Evolutionary conservation across 108 stramenopile genomes (phyloP), one percentile per base, ranked within the genome.

Genomic region (Cyclostephanos invisitatus): DNA sequence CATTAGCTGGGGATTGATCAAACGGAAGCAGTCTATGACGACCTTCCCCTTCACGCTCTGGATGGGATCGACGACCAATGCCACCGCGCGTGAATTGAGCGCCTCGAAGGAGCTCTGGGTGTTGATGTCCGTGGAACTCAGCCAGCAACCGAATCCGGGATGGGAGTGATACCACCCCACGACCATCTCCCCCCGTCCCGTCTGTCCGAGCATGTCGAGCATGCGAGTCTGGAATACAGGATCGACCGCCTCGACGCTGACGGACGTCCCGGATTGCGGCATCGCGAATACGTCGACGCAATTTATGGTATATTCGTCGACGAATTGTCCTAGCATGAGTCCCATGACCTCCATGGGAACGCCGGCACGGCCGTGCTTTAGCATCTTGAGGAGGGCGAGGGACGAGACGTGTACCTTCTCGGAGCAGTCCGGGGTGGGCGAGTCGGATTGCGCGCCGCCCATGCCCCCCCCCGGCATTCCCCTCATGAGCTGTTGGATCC

Each of bases 341-440:
- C 99, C 99, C 99, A 99, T 99, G 58, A 99, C 98, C 85, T 99
- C 98, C 98, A 99, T 99, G 32, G 99, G 99, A 49, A 99, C 99
- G 5, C 99, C 99, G 62, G 99, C 98, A 7, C 99, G 97, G 15
- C 99, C 99, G 82, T 99, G 99, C 79, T 99, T 99, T 59, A 99
- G 91, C 99, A 99, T 99, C 86, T 99, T 99, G 63, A 99, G 84
- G 53, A 99, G 73, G 49, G 98, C 97, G 55, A 99, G 81, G 40
- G 96, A 97, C 53, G 94, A 96, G 40, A 99, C 98, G 80, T 98
- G 97, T 6, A 99, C 97, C 67, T 97, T 98, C 83, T 98, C 97
- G 64, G 96, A 88, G 58, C 93, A 96, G 83, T 98, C 97, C 8
- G 92, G 89, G n/a, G 86, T 81, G 44, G 92, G 91, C 9, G 88